Base-by-base conservation (phyloP, 208 protist species). In the Trypanosoma mega region DNA sequence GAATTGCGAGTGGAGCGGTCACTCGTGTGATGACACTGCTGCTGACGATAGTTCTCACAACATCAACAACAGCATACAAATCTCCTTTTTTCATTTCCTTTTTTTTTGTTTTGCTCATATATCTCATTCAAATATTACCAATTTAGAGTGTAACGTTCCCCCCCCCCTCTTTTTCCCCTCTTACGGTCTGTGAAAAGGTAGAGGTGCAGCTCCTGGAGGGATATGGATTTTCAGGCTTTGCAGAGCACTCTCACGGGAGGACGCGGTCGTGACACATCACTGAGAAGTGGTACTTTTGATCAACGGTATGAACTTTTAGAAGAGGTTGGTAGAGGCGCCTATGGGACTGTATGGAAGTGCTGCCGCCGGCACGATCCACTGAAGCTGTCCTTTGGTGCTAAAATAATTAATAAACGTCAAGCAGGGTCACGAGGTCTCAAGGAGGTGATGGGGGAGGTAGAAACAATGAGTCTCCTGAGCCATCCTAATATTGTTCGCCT, bases 401-500 rank as follows among this genome's bases (percentile, higher is more conserved):
- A 96, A 66, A 76, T 84, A 29, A 91, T 96, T 31, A 82, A 90
- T 68, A 94, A 93, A 53, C 68, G 68, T 3, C 48, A 64, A 6
- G 85, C 80, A 0, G 87, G 86, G 20, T 53, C 72, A 0, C 86
- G 85, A 52, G 84, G 89, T 3, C 62, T 93, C 20, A 57, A 72
- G 8, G 76, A 82, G 46, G 80, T 93, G 1, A 90, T 93, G 79
- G 78, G 83, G 1, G 92, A 97, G 51, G 92, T 96, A 0, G 81
- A 93, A 41, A 96, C 92, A n/a, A 90, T 96, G 81, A 90, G 78
- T 66, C 54, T 92, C 27, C 77, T 97, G n/a, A 78, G 56, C 5
- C 92, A 97, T 59, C 92, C 88, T 0, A 92, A 94, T 57, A 97
- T 97, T 63, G 85, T 97, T 3, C 76, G 81, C 36, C 71, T 96